Evolutionary conservation across 257 asterid genomes (phyloP), one percentile per base, ranked within the genome.

Genomic region (Apocynum venetum): DNA sequence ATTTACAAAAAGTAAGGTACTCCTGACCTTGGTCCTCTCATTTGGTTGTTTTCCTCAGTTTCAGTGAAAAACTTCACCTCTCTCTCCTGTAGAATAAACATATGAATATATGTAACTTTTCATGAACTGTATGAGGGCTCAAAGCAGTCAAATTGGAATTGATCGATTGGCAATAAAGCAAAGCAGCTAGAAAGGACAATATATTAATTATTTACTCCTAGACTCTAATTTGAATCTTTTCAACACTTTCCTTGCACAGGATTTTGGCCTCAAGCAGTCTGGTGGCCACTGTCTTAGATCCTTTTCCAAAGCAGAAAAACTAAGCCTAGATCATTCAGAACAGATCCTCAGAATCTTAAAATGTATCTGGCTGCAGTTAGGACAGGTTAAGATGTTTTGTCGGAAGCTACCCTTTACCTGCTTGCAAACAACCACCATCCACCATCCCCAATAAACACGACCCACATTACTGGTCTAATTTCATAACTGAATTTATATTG

Each of bases 11-110:
- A 95, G 87, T 95, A 95, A 0, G 98, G 98, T 17, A 95, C 99
- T 84, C 99, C 99, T 11, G 91, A 88, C 86, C 99, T 93, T n/a
- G 98, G 99, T 61, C 99, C 99, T 78, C 99, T 87, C 99, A 95
- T 95, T 81, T 95, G 99, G 87, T 95, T 95, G 91, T 93, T 95
- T 84, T 95, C 98, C 82, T 95, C 99, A 0, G 99, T 95, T 85
- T 95, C 99, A 1, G 99, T 90, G 89, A 95, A 95, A 79, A 95
- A 95, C 92, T 95, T 93, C 86, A 95, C 98, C 80, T 93, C 97
- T 78, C 98, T 86, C 89, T 93, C 99, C 99, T 95, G 83, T 56
- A 41, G 52, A 40, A 48, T 25, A 46, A 17, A 63, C 17, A 78
- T 15, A 53, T 56, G 7, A 61, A 56, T 20, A 56, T 9, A 25